Evolutionary conservation across 805 yeast species (phyloP).

Genomic region (Barnettozyma botsteinii): DNA sequence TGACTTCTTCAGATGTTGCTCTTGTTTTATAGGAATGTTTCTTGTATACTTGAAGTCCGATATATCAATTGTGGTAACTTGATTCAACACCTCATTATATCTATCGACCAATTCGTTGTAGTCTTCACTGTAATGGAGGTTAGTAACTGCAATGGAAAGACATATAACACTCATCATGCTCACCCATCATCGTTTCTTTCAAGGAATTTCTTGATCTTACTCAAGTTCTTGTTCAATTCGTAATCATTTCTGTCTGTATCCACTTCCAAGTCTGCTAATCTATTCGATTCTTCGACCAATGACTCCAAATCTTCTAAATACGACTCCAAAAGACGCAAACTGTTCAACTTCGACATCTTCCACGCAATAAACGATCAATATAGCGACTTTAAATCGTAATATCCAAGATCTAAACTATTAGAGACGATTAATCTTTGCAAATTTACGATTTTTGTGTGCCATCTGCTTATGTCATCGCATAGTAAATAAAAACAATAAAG

Average conservation of each 20-base stretch:
- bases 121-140: constrained; percentile 13
- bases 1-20: constrained; percentile 17
- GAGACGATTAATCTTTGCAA: too few relatives aligned
- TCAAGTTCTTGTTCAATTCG: constrained; percentile 19
- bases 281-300: constrained; percentile 19
- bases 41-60: constrained; percentile 18
- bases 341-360: constrained; percentile 17
- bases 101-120: constrained; percentile 24
- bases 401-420: too few relatives aligned
- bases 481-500: too few relatives aligned
- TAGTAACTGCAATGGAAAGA: not conserved
- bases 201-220: constrained; percentile 21
- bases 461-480: too few relatives aligned
- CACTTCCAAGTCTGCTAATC: constrained; percentile 14
- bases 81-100: constrained; percentile 11
- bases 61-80: constrained; percentile 13
- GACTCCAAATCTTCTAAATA: constrained; percentile 24
- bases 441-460: too few relatives aligned
- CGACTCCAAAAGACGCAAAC: constrained; percentile 23
- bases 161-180: not conserved
- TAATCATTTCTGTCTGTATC: constrained; percentile 18
- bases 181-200: constrained; percentile 26
- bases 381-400: too few relatives aligned
- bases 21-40: constrained; percentile 5
- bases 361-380: too few relatives aligned